Evolutionary conservation across 1,284 basidiomycete genomes (phyloP).

Genomic region (Cutaneotrichosporon mucoides): DNA sequence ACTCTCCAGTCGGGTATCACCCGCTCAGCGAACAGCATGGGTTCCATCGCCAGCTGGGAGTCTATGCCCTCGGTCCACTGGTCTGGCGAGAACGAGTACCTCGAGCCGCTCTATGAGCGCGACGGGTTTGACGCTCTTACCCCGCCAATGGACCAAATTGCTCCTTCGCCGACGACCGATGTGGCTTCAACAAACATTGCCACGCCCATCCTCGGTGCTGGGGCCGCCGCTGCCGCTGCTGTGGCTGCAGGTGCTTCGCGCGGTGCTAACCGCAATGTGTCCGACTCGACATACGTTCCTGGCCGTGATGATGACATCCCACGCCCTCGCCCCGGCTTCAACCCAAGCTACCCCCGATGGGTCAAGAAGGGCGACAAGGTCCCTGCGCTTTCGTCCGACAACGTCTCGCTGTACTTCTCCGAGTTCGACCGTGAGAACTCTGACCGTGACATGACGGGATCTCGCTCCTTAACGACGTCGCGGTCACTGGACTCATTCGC

Average conservation of each 20-base stretch:
- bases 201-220: background rate
- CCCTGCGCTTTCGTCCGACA: slow-evolving; percentile 35
- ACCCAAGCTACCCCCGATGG: slow-evolving; percentile 45
- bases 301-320: slow-evolving; percentile 2
- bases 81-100: slow-evolving; percentile 41
- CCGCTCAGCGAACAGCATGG: background rate
- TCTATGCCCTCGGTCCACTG: slow-evolving; percentile 44
- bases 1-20: background rate
- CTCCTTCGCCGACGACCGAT: background rate
- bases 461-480: background rate
- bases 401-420: slow-evolving; percentile 19
- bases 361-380: slow-evolving; percentile 12
- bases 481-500: slow-evolving; percentile 18
- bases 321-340: slow-evolving; percentile 44
- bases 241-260: background rate
- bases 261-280: too few relatives aligned
- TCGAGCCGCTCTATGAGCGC: slow-evolving; percentile 12
- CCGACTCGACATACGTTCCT: too few relatives aligned
- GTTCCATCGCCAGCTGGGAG: slow-evolving; percentile 40
- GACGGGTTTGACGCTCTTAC: background rate
- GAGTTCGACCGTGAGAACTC: slow-evolving; percentile 9
- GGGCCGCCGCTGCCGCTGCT: background rate
- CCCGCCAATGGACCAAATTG: background rate
- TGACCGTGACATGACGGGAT: background rate
- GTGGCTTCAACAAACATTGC: background rate